phyloP scores from a whole-genome alignment of 192 early-diverging fungal genomes.

The Obelidium mucronatum region DNA sequence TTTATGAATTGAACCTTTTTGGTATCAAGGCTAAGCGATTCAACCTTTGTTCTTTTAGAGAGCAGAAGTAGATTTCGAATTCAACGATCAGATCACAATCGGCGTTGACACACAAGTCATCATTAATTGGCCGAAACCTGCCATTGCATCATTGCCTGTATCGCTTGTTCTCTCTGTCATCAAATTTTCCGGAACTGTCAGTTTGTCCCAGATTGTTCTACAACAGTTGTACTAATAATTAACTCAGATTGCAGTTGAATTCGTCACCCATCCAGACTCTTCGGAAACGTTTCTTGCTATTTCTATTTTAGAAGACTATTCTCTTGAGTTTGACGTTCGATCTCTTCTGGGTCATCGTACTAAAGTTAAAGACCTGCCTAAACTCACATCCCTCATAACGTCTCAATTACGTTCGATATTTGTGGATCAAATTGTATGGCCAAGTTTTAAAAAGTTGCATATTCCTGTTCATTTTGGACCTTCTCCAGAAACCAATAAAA shows the following conservation, averaged over 20 bases:
- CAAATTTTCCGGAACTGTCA: constrained; percentile 89
- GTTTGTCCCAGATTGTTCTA: constrained; percentile 2
- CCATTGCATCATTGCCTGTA: constrained; percentile 91
- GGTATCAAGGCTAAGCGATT: too few relatives aligned
- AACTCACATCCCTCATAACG: constrained; percentile 86
- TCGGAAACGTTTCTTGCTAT: constrained; percentile 54
- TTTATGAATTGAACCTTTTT: neutral
- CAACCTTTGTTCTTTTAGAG: too few relatives aligned
- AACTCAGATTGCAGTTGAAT: constrained; percentile 56
- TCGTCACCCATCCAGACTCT: constrained; percentile 59
- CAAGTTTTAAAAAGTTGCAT: constrained; percentile 69
- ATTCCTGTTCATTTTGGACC: constrained; percentile 52
- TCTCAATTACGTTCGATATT: constrained; percentile 72
- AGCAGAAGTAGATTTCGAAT: constrained; percentile 85
- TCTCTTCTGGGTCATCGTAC: constrained; percentile 94
- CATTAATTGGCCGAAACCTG: constrained; percentile 93
- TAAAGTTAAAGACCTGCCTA: constrained; percentile 96
- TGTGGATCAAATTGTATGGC: constrained; percentile 78
- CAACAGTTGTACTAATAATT: neutral
- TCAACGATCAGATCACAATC: constrained; percentile 91
- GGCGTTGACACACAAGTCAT: constrained; percentile 91
- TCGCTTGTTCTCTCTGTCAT: constrained; percentile 85
- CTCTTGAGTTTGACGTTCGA: constrained; percentile 84
- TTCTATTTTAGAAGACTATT: constrained; percentile 59
- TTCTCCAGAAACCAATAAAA: neutral